Base-by-base conservation (phyloP, 768 basidiomycete genomes). In the Cyathus striatus region DNA sequence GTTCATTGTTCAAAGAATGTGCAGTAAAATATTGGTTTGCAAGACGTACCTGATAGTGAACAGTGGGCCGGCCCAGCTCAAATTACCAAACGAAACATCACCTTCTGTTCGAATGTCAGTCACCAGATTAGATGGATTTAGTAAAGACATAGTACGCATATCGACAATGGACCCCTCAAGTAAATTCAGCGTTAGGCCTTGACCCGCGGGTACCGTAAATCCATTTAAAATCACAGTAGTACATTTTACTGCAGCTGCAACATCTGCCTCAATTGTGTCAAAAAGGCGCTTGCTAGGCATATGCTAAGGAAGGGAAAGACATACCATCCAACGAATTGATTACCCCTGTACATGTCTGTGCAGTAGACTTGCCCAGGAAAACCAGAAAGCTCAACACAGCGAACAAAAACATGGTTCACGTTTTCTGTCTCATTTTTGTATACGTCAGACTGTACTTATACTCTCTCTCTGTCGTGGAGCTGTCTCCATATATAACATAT, bases 151-250 rank as follows among this genome's bases (percentile, higher is more conserved):
- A 23, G 38, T 12, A 61, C 80, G 57, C 59, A 84, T 59, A 38
- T 75, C 81, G 46, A 85, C 82, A 3, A 68, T 79, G 2, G 79
- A 72, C 4, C 75, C 75, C 18, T 58, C 49, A 30, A 64, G 46
- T 24, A 83, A 62, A 16, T 57, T 49, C 22, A 84, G 66, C 12
- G 61, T 64, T 52, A 83, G 68, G 0, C 65, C 70, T 58, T 72
- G 39, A 13, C 78, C 79, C 23, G 67, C 72, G 10, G 79, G 74
- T 25, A 81, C 80, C 6, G 73, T 77, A 58, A 82, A 80, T 6
- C 60, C 47, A 30, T 76, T 66, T 53, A 83, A 72, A 49, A 73
- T 75, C 42, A 84, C 73, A 3, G 75, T 78, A 2, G 68, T 75
- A 55, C 83, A 85, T 48, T 64, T 49, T 24, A 76, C 69, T n/a